Base-by-base conservation (phyloP, 164 flowering plant genomes). In the Sedum album region DNA sequence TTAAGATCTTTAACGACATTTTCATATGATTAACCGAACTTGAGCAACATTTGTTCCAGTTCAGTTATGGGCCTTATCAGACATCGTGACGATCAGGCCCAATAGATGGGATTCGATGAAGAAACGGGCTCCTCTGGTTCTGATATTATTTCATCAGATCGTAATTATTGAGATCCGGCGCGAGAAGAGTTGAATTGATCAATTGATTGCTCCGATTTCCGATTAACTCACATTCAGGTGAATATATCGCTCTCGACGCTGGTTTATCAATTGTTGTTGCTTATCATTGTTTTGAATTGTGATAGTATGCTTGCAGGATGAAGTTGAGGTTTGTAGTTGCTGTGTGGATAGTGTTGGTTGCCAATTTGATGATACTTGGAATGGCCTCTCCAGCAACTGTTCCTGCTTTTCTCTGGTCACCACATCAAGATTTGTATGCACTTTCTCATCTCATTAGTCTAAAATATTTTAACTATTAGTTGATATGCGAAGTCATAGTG, bases 321-420 rank as follows among this genome's bases (percentile, higher is more conserved):
- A 55, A 55, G 61, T 25, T 55, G 61, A 18, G 28, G 31, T 26
- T 28, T 28, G 15, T 55, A 55, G 61, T 6, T 17, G 46, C 15
- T 8, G 61, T 31, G 10, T 9, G 17, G 31, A 55, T 55, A 31
- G 31, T 28, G 31, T 55, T 55, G 61, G 31, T 55, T 55, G 61
- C 61, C 26, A 55, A 55, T 14, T 41, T 38, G 49, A 25, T 44
- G 31, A 23, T 17, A 15, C 8, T 21, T 64, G 66, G 66, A 64
- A 35, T 64, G 25, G 66, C 48, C 1, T 41, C 74, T 31, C 62
- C 76, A 7, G 69, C 77, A 21, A 84, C 89, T 9, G 79, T 60
- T 46, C 88, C 95, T 39, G 91, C 91, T 6, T 82, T 89, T 68
- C 74, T 89, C 15, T 89, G 91, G 91, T 84, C 88, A 57, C 73